phyloP scores from a whole-genome alignment of 73 alveolate genomes.

The Paramecium caudatum region DNA sequence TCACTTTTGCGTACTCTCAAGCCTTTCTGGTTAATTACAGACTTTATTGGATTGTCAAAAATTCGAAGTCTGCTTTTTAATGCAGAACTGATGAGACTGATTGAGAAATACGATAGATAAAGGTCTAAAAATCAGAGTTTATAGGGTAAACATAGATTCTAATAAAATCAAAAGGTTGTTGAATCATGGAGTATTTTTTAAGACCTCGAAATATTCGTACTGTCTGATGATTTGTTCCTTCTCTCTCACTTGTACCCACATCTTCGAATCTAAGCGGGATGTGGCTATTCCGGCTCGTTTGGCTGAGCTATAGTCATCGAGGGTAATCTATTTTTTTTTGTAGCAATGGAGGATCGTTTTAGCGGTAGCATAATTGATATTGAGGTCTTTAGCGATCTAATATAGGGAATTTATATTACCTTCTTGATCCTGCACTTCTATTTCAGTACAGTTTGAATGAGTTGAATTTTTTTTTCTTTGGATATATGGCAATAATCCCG shows the following conservation, averaged over 20 bases:
- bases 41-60: too few relatives aligned
- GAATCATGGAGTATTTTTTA: background rate
- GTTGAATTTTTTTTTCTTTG: slow-evolving; percentile 50
- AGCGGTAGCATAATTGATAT: slow-evolving; percentile 64
- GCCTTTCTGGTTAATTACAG: too few relatives aligned
- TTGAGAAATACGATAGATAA: too few relatives aligned
- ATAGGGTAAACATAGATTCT: too few relatives aligned
- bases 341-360: slow-evolving; percentile 59
- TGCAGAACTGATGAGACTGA: too few relatives aligned
- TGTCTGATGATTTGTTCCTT: background rate
- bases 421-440: slow-evolving; percentile 51
- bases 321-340: background rate
- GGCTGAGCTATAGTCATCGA: background rate
- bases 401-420: slow-evolving; percentile 25
- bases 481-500: slow-evolving; percentile 65
- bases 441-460: slow-evolving; percentile 61
- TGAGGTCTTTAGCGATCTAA: slow-evolving; percentile 24
- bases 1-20: too few relatives aligned
- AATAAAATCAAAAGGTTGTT: too few relatives aligned
- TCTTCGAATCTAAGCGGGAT: background rate
- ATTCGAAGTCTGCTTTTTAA: too few relatives aligned
- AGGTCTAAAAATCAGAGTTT: too few relatives aligned
- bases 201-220: background rate
- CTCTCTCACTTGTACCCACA: background rate
- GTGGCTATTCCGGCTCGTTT: background rate